These are phyloP conservation scores for Spizellomyces punctatus DNA, from an alignment of 192 early-diverging fungal genomes.

Conservation along the genomic window DNA sequence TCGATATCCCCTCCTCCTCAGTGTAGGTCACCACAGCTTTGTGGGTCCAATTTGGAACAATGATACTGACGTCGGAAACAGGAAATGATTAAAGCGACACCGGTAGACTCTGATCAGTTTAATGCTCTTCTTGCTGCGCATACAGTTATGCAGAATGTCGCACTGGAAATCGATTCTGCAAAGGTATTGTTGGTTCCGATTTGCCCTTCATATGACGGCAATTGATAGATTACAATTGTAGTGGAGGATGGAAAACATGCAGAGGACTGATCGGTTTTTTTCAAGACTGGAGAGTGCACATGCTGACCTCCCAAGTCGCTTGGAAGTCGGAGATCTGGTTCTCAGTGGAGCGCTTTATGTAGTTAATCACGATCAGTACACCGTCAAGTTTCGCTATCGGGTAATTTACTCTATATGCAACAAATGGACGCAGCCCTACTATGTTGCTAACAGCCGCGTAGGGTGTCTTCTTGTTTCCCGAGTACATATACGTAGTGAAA, in stretches of 20 bases:
- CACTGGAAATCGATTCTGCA: constrained; percentile 35
- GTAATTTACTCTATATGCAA: not conserved
- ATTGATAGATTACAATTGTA: not conserved
- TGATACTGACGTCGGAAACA: too few species aligned
- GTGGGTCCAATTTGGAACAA: too few species aligned
- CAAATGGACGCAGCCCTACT: not conserved
- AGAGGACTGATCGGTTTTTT: constrained; percentile 37
- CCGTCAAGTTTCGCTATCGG: constrained; percentile 24
- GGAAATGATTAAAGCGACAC: constrained; percentile 31
- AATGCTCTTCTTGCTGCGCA: constrained; percentile 20
- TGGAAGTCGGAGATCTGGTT: constrained; percentile 30
- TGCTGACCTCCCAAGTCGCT: constrained; percentile 11
- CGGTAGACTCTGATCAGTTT: not conserved
- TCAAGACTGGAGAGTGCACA: constrained; percentile 18
- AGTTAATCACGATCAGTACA: constrained; percentile 22
- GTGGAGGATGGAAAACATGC: constrained; percentile 32
- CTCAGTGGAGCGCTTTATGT: constrained; percentile 27
- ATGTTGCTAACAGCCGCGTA: not conserved
- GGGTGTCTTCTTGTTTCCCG: constrained; percentile 37
- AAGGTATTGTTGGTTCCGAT: constrained; percentile 5
- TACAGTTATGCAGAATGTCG: constrained; percentile 33
- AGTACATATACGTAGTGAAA: constrained; percentile 33
- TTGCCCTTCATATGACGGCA: too few species aligned
- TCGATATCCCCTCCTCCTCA: constrained; percentile 33
- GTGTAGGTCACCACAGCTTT: not conserved